Base-by-base conservation (phyloP, 257 asterid species). In the Echites panduratus region DNA sequence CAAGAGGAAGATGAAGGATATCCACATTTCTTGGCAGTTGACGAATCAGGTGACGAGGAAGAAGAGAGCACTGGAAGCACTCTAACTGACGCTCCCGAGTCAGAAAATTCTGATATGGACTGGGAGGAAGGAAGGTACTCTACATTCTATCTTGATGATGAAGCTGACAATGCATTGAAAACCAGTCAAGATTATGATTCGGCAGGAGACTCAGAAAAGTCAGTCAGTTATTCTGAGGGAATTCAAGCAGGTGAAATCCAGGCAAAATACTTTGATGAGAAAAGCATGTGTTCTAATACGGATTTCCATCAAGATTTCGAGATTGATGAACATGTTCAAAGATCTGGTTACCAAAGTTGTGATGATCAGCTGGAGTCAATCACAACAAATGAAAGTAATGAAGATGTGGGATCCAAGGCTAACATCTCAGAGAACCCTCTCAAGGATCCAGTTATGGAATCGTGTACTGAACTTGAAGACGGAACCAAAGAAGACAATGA, bases 61-160 rank as follows among this genome's bases (percentile, higher is more conserved):
- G 78, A 76, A 10, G 78, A 76, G 43, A 63, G 65, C 67, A 49
- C 66, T 20, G 24, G 59, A 54, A 81, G 78, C 61, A 72, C 57
- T 77, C 72, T 38, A 48, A 49, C 26, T 1, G 73, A 76, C n/a
- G 75, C 79, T 38, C 40, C 52, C 20, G 82, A 79, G 47, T 74
- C 58, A 26, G 88, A 75, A 67, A 81, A 76, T 49, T 86, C 94
- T 19, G 89, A 86, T 69, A 70, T 81, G 89, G 96, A 89, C 20
- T 79, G 87, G 89, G 91, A 84, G 70, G 78, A 45, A 8, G 86
- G 82, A 61, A 49, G 58, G 59, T 56, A 66, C 75, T 67, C 77
- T 13, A 77, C 77, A 68, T 70, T 73, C 72, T 71, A 70, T 70
- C 79, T 85, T 67, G 88, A 79, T 74, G 82, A 78, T 78, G 81